These are phyloP conservation scores for Colletotrichum sidae DNA, from an alignment of 2,329 filamentous ascomycete genomes.

Conservation along the genomic window DNA sequence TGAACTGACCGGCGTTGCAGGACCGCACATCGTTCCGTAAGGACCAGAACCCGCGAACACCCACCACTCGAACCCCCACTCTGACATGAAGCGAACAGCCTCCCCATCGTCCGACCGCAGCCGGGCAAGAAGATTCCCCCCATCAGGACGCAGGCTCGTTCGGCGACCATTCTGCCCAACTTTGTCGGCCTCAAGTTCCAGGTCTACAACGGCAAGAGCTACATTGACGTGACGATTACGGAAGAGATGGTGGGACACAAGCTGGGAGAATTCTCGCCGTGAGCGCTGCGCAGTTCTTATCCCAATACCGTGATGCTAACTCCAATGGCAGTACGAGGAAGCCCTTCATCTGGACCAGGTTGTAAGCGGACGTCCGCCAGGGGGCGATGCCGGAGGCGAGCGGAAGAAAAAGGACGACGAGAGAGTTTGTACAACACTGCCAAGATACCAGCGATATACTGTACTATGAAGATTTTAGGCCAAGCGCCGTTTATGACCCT, in stretches of 20 bases:
- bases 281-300: conserved; percentile 54
- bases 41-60: conserved; percentile 38
- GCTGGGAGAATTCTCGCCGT: conserved; percentile 92
- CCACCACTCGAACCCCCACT: conserved; percentile 42
- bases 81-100: conserved; percentile 50
- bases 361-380: conserved; percentile 21
- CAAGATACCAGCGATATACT: conserved; percentile 34
- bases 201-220: conserved; percentile 91
- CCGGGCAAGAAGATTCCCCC: conserved; percentile 74
- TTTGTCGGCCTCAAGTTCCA: conserved; percentile 92
- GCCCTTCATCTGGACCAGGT: conserved; percentile 62
- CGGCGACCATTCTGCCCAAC: conserved; percentile 90
- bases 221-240: conserved; percentile 84
- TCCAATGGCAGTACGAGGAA: conserved; percentile 62
- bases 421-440: conserved; percentile 31
- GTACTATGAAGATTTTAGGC: conserved; percentile 22
- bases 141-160: conserved; percentile 87
- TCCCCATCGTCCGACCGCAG: conserved; percentile 72
- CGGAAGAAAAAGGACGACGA: conserved; percentile 17
- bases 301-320: conserved; percentile 7
- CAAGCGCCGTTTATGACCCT: conserved; percentile 28
- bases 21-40: conserved; percentile 67
- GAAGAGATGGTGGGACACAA: conserved; percentile 98
- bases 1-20: conserved; percentile 44
- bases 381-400: conserved; percentile 2